Evolutionary conservation across 2,329 filamentous ascomycete species (phyloP).

Genomic region (Aspergillus persii): DNA sequence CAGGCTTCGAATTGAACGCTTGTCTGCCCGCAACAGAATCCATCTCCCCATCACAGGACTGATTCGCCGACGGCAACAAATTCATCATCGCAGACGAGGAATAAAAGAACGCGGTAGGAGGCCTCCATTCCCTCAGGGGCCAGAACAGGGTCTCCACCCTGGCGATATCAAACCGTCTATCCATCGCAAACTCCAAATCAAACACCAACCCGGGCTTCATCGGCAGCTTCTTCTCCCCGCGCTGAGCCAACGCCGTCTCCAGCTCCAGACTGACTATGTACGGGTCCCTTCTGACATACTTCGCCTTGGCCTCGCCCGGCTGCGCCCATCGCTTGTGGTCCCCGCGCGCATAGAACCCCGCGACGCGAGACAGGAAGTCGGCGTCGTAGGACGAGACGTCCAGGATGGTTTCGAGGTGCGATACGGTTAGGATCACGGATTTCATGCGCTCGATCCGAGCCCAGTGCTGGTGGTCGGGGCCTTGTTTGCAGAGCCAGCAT

Average conservation of each 20-base stretch:
- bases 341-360: conserved; percentile 12
- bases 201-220: not conserved
- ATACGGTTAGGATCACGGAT: not conserved
- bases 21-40: not conserved
- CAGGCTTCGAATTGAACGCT: not conserved
- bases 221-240: not conserved
- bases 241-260: not conserved
- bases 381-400: not conserved
- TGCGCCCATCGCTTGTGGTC: conserved; percentile 10
- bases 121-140: not conserved
- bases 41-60: not conserved
- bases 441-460: not conserved
- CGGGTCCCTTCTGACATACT: not conserved
- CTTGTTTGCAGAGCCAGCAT: conserved; percentile 6
- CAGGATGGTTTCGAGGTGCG: conserved; percentile 5
- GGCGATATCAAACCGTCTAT: not conserved
- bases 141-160: not conserved
- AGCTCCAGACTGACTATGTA: not conserved
- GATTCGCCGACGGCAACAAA: not conserved
- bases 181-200: not conserved
- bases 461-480: not conserved
- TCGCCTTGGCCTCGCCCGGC: conserved; percentile 1
- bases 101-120: not conserved
- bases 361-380: conserved; percentile 5
- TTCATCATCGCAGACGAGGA: not conserved